A percentile compares a stretch with the other conserved stretches of the same genome.
These are phyloP conservation scores for Trichomonas vaginalis DNA, from an alignment of 208 protist genomes.

Conservation along the genomic window DNA sequence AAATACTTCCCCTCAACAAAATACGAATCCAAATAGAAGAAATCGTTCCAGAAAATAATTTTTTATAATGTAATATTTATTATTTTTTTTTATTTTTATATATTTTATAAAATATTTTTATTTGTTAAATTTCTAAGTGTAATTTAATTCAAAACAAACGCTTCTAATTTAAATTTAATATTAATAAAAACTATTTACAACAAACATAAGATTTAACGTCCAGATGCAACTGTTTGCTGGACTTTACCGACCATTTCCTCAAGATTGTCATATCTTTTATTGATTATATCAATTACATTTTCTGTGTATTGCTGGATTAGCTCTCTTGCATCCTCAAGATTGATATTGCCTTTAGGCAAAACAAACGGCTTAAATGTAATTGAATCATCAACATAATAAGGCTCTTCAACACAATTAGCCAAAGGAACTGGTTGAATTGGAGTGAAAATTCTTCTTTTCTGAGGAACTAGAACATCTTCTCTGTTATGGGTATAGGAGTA, in stretches of 20 bases:
- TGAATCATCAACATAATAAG: neutral
- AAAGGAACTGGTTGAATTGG: neutral
- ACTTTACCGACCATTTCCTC: neutral
- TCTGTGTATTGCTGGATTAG: neutral
- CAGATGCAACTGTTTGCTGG: neutral
- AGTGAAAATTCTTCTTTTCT: neutral
- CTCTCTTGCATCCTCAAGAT: neutral
- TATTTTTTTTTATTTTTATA: too few species aligned
- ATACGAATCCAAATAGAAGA: too few species aligned
- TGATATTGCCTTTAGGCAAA: neutral
- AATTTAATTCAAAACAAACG: neutral
- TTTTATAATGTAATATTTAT: too few species aligned
- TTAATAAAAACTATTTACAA: neutral
- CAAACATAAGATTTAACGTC: neutral
- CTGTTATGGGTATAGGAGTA: neutral
- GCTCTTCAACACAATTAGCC: neutral
- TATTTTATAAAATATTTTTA: neutral
- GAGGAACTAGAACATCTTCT: too few species aligned
- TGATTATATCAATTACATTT: neutral
- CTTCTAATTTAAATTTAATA: neutral
- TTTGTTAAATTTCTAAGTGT: neutral
- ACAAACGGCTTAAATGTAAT: neutral
- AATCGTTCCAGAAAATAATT: too few species aligned
- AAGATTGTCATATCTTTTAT: neutral
- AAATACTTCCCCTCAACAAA: too few species aligned